Base-by-base conservation (phyloP, 208 protist species). In the Angomonas ambiguus region DNA sequence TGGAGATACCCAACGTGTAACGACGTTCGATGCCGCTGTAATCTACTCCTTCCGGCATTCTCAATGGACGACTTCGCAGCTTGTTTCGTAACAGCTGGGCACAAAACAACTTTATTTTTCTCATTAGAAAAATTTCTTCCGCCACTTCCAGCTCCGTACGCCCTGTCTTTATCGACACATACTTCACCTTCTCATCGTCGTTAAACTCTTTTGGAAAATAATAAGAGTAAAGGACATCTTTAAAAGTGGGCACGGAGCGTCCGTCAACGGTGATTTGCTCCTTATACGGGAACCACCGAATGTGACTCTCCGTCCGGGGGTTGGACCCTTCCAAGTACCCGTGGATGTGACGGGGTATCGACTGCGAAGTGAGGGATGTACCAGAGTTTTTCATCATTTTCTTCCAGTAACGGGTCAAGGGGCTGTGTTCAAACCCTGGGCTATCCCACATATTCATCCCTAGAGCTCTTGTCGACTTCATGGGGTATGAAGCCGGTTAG, bases 211-310 rank as follows among this genome's bases (percentile, higher is more conserved):
- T 69, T 1, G 85, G 88, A 71, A 94, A 94, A 66, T 94, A 94
- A 76, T 94, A 67, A 0, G 71, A 77, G 75, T 94, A 92, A 25
- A 94, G 65, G 20, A 89, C 72, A 65, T 94, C 82, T 51, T 77
- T 75, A 32, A 92, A 74, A 0, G 85, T 92, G n/a, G 85, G 86
- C 27, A 92, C 85, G 69, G 83, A 82, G 3, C 83, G 74, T 4
- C 83, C 85, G 30, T 88, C 77, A 38, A 94, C 85, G 55, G 88
- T 94, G 66, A 94, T 79, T 71, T 94, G 70, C 60, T 91, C 65
- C 72, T 94, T 94, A 79, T 94, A 94, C 27, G 88, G 88, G 55
- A 92, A 94, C 86, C 88, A 94, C 18, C 85, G 77, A 24, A 94
- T 57, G 22, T 81, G 70, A 27, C 71, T 73, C 71, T 92, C 84